Conservation (phyloP, 495 filamentous ascomycete genomes). For the Penicillium longicatenatum region DNA sequence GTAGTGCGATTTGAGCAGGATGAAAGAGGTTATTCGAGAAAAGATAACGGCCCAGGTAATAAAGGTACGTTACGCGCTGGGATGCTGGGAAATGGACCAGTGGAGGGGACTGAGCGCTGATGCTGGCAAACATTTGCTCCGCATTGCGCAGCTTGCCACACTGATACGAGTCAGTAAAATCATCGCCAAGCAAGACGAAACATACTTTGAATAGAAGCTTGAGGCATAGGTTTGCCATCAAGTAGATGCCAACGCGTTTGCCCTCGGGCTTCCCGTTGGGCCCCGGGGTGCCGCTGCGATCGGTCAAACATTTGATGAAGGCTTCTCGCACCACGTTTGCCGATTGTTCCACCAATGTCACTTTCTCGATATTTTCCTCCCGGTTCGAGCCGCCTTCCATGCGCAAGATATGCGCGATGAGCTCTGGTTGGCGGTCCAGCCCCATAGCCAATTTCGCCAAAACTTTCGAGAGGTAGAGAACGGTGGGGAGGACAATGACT, state of each 20-base stretch:
- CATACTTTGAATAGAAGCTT: conserved; percentile 83
- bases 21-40: conserved; percentile 81
- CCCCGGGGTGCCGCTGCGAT: conserved; percentile 66
- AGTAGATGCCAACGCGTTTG: conserved; percentile 84
- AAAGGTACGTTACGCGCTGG: conserved; percentile 88
- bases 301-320: conserved; percentile 87
- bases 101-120: conserved; percentile 78
- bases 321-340: conserved; percentile 87
- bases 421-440: conserved; percentile 72
- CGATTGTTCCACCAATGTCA: conserved; percentile 79
- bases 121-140: conserved; percentile 86
- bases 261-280: conserved; percentile 64
- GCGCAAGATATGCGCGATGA: conserved; percentile 59
- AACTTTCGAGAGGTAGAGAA: conserved; percentile 72
- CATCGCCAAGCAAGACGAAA: neutral
- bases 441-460: conserved; percentile 79
- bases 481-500: conserved; percentile 72
- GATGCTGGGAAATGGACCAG: conserved; percentile 79
- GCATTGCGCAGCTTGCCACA: conserved; percentile 64
- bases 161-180: conserved; percentile 22
- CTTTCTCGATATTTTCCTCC: conserved; percentile 58
- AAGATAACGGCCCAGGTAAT: conserved; percentile 89
- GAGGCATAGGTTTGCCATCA: conserved; percentile 86
- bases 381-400: conserved; percentile 50
- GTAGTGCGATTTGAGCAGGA: conserved; percentile 69